phyloP scores from a whole-genome alignment of 805 yeast species.

The Saccharomyces eubayanus region DNA sequence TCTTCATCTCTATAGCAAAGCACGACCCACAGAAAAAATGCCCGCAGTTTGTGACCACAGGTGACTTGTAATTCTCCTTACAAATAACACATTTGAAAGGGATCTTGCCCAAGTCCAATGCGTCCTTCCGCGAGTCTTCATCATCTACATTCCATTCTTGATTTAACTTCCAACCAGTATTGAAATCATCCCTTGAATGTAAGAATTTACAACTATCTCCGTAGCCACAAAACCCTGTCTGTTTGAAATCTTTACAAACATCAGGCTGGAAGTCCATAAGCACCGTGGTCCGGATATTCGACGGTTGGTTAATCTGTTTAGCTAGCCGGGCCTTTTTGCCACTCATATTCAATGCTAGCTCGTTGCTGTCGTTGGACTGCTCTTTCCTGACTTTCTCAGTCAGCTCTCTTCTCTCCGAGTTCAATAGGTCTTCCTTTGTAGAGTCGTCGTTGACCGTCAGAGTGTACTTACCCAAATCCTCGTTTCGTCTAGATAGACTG shows the following conservation, averaged over 20 bases:
- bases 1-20: constrained; percentile 41
- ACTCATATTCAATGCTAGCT: background rate
- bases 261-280: constrained; percentile 85
- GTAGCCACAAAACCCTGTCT: constrained; percentile 92
- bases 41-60: constrained; percentile 51
- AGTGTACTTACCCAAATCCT: background rate
- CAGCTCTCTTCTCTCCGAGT: constrained; percentile 7
- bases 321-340: background rate
- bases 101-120: constrained; percentile 23
- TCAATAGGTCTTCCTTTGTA: constrained; percentile 10
- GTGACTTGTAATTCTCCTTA: constrained; percentile 42
- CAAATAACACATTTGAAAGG: constrained; percentile 63
- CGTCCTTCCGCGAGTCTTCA: constrained; percentile 13
- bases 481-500: background rate
- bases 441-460: constrained; percentile 8
- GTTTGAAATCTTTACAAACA: constrained; percentile 83
- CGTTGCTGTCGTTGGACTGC: background rate
- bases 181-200: constrained; percentile 82
- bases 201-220: constrained; percentile 95
- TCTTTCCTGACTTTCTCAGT: background rate
- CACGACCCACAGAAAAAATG: constrained; percentile 62
- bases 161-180: constrained; percentile 56
- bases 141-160: constrained; percentile 57
- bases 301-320: constrained; percentile 18
- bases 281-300: constrained; percentile 56